A percentile compares a stretch with the other conserved stretches of the same genome.
Evolutionary conservation across 306 rosid species (phyloP).

Genomic region (Cicer pinnatifidum): DNA sequence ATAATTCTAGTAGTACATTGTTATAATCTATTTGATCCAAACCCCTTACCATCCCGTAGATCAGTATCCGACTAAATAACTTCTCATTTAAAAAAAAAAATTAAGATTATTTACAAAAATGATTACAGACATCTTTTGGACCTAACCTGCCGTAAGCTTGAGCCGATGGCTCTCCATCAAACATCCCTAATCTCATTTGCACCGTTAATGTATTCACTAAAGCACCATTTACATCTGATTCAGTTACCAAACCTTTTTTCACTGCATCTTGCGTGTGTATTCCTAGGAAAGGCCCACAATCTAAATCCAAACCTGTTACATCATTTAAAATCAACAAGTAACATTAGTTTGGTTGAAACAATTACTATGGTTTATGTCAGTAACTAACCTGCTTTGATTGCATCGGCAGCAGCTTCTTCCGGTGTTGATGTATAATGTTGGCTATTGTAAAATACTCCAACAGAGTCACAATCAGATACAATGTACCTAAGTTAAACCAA

Average conservation of each 20-base stretch:
- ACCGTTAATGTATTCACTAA: constrained; percentile 66
- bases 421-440: constrained; percentile 88
- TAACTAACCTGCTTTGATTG: constrained; percentile 80
- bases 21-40: constrained; percentile 6
- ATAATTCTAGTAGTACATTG: background rate
- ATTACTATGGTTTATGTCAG: background rate
- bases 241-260: constrained; percentile 63
- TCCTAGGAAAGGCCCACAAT: constrained; percentile 86
- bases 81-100: too few species aligned
- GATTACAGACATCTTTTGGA: constrained; percentile 79
- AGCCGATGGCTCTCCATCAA: constrained; percentile 70
- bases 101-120: too few species aligned
- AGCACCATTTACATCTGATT: constrained; percentile 62
- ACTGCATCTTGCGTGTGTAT: constrained; percentile 73
- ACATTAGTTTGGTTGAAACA: background rate
- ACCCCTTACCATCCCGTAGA: too few species aligned
- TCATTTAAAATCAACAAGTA: background rate
- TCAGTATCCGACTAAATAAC: too few species aligned
- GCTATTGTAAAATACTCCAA: constrained; percentile 64
- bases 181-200: constrained; percentile 94
- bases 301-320: constrained; percentile 78
- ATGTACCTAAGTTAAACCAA: constrained; percentile 64
- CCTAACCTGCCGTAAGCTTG: constrained; percentile 69
- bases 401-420: constrained; percentile 90
- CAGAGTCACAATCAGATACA: constrained; percentile 93